phyloP scores from a whole-genome alignment of 2,329 filamentous ascomycete species.

The Phialophora tarda region DNA sequence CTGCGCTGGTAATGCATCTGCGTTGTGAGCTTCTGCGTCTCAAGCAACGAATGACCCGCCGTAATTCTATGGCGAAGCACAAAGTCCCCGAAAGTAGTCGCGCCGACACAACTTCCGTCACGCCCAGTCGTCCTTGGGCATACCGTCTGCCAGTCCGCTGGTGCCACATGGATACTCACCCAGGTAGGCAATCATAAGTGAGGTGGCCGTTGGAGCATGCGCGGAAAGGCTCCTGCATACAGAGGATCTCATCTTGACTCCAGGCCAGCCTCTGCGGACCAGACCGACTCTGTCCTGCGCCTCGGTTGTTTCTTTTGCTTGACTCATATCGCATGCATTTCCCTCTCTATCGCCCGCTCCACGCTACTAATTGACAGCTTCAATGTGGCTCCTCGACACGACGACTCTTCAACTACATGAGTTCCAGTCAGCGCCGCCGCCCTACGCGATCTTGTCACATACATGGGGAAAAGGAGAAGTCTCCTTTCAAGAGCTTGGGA shows the following conservation, averaged over 20 bases:
- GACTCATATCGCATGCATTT: neutral
- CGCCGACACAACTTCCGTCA: neutral
- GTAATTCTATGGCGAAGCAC: neutral
- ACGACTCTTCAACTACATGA: neutral
- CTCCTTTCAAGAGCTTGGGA: slow-evolving; percentile 25
- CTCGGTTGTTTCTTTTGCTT: neutral
- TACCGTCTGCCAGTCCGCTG: neutral
- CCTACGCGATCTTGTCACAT: slow-evolving; percentile 37
- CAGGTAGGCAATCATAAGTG: neutral
- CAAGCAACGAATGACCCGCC: neutral
- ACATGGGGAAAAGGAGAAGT: slow-evolving; percentile 32
- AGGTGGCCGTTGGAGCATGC: neutral
- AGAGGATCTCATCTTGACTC: neutral
- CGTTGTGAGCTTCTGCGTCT: neutral
- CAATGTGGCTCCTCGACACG: slow-evolving; percentile 9
- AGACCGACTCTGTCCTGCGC: neutral
- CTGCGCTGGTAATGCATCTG: too few relatives aligned
- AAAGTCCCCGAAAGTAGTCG: neutral
- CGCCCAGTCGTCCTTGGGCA: neutral
- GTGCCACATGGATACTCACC: neutral
- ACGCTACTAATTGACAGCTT: slow-evolving; percentile 3
- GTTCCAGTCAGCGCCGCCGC: neutral
- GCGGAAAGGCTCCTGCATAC: neutral
- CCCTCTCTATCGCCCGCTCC: neutral
- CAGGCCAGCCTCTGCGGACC: neutral